Evolutionary conservation across 2,329 filamentous ascomycete species (phyloP).

Genomic region (Neopestalotiopsis sp.): DNA sequence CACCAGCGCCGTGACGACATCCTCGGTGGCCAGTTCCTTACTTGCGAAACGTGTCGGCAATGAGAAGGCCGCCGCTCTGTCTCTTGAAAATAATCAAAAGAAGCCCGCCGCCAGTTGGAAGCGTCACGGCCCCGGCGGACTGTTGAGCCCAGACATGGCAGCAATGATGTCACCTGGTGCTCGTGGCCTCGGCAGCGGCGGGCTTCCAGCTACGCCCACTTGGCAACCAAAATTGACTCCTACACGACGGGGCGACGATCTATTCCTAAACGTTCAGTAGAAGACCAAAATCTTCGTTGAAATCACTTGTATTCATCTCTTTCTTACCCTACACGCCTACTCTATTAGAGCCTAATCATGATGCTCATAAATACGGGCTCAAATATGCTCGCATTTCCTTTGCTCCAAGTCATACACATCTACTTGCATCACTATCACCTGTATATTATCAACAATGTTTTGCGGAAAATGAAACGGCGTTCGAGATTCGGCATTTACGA

Average conservation of each 20-base stretch:
- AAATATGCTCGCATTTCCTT: neutral
- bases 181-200: slow-evolving; percentile 24
- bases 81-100: slow-evolving; percentile 37
- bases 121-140: slow-evolving; percentile 24
- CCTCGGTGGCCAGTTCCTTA: slow-evolving; percentile 47
- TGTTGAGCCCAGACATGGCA: slow-evolving; percentile 29
- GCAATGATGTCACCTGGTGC: slow-evolving; percentile 26
- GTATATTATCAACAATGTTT: neutral
- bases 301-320: neutral
- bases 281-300: neutral
- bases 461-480: neutral
- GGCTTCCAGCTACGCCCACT: slow-evolving; percentile 54
- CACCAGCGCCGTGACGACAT: slow-evolving; percentile 31
- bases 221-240: slow-evolving; percentile 73
- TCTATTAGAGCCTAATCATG: neutral
- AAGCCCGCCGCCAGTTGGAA: slow-evolving; percentile 32
- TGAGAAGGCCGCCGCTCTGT: slow-evolving; percentile 54
- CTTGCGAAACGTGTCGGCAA: slow-evolving; percentile 59
- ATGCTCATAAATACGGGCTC: neutral
- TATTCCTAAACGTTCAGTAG: slow-evolving; percentile 64
- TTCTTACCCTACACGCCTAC: neutral
- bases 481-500: neutral
- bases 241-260: slow-evolving; percentile 68
- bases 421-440: neutral
- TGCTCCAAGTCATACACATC: neutral